phyloP scores from a whole-genome alignment of 2,329 filamentous ascomycete genomes.

The Epichloe glyceriae region DNA sequence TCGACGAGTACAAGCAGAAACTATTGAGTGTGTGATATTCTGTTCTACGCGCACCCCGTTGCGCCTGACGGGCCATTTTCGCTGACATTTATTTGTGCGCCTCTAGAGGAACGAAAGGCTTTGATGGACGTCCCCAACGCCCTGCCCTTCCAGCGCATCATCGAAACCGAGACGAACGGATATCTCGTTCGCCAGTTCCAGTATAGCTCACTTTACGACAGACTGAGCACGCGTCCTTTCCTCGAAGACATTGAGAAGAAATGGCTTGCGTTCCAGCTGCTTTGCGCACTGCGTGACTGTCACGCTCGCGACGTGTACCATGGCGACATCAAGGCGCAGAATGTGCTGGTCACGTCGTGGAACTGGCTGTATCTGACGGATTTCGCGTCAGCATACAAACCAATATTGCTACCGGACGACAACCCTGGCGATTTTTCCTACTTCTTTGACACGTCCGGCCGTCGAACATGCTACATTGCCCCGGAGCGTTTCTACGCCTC shows the following conservation, averaged over 20 bases:
- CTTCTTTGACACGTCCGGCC: slow-evolving; percentile 87
- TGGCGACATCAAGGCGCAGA: slow-evolving; percentile 97
- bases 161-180: slow-evolving; percentile 84
- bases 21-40: slow-evolving; percentile 49
- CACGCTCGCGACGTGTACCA: slow-evolving; percentile 84
- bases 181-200: slow-evolving; percentile 91
- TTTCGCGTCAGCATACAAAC: slow-evolving; percentile 93
- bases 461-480: slow-evolving; percentile 87
- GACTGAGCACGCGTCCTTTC: slow-evolving; percentile 90
- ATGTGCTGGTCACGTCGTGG: slow-evolving; percentile 94
- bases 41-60: not conserved
- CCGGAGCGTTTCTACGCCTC: slow-evolving; percentile 79
- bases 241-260: slow-evolving; percentile 97
- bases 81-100: not conserved
- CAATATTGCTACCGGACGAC: slow-evolving; percentile 83
- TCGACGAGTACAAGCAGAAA: slow-evolving; percentile 64
- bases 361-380: slow-evolving; percentile 98
- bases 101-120: slow-evolving; percentile 60
- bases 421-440: slow-evolving; percentile 97
- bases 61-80: too few species aligned
- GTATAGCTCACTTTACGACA: slow-evolving; percentile 93
- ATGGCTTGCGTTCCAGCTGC: slow-evolving; percentile 91
- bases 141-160: slow-evolving; percentile 74
- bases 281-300: slow-evolving; percentile 85
- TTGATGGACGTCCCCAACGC: slow-evolving; percentile 82